Percentiles rank a stretch among this genome's conserved stretches.
Evolutionary conservation across 2,329 filamentous ascomycete genomes (phyloP).

Genomic region (Phaeomoniella chlamydospora): DNA sequence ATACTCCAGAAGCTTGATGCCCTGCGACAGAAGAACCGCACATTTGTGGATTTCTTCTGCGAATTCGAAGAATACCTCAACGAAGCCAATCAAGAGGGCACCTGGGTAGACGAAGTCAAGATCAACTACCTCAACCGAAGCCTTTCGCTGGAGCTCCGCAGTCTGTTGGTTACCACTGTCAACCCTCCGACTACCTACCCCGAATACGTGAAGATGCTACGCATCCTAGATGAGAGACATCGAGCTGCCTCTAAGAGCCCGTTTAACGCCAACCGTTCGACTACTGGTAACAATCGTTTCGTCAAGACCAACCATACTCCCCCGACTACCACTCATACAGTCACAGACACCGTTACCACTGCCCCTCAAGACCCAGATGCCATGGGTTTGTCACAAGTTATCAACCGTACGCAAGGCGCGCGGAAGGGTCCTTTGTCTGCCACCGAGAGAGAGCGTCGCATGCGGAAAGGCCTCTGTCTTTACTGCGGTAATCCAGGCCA

Average conservation of each 20-base stretch:
- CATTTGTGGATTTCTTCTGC: not conserved
- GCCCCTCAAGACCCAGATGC: too few species aligned
- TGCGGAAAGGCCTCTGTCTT: not conserved
- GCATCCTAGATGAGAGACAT: not conserved
- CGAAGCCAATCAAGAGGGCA: not conserved
- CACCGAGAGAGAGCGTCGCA: not conserved
- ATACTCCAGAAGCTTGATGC: not conserved
- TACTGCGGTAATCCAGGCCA: not conserved
- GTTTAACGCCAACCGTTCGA: too few species aligned
- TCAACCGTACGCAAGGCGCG: too few species aligned
- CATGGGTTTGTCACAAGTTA: too few species aligned
- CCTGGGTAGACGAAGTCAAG: not conserved
- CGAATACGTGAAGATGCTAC: not conserved
- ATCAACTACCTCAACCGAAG: not conserved
- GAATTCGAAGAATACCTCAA: not conserved
- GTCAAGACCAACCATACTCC: too few species aligned
- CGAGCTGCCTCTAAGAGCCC: too few species aligned
- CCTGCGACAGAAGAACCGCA: not conserved
- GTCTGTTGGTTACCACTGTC: not conserved
- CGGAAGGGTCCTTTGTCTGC: not conserved
- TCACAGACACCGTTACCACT: too few species aligned
- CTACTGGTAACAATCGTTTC: too few species aligned
- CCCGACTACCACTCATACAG: too few species aligned
- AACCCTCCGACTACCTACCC: not conserved
- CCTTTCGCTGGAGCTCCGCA: not conserved